phyloP scores from a whole-genome alignment of 192 early-diverging fungal genomes.

The Pilobolus umbonatus region DNA sequence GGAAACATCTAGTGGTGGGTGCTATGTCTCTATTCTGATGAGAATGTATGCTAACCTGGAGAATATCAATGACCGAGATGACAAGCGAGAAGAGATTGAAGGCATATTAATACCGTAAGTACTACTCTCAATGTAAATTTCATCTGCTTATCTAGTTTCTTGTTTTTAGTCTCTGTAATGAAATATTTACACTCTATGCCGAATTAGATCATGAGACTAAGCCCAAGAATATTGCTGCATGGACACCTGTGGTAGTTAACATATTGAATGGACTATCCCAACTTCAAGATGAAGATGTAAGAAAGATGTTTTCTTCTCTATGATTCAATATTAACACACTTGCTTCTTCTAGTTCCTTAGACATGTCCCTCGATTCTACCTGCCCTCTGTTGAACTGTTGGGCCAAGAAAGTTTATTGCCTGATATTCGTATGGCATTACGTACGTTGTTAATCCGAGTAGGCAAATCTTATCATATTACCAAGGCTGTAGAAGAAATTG shows the following conservation, averaged over 20 bases:
- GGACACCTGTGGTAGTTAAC: constrained; percentile 70
- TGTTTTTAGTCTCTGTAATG: constrained; percentile 38
- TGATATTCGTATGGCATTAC: constrained; percentile 52
- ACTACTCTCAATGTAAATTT: background rate
- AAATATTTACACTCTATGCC: constrained; percentile 60
- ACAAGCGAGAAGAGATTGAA: constrained; percentile 34
- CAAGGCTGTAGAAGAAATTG: constrained; percentile 3
- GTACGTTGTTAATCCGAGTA: constrained; percentile 42
- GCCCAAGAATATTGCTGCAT: constrained; percentile 62
- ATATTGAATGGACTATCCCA: constrained; percentile 64
- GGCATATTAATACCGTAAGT: constrained; percentile 40
- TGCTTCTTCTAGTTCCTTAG: constrained; percentile 43
- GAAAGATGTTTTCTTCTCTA: constrained; percentile 2
- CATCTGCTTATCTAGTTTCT: background rate
- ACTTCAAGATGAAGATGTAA: constrained; percentile 60
- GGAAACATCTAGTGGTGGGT: constrained; percentile 72
- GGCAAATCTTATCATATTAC: constrained; percentile 40
- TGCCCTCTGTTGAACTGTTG: constrained; percentile 58
- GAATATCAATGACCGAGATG: constrained; percentile 35
- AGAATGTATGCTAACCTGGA: constrained; percentile 53
- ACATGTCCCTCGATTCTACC: constrained; percentile 60
- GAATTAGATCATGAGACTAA: constrained; percentile 67
- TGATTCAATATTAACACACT: background rate
- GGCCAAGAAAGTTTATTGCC: constrained; percentile 54
- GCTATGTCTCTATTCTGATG: constrained; percentile 64